A percentile compares a stretch with the other conserved stretches of the same genome.
Conservation (phyloP, 768 basidiomycete genomes). For the Gelatoporia subvermispora region DNA sequence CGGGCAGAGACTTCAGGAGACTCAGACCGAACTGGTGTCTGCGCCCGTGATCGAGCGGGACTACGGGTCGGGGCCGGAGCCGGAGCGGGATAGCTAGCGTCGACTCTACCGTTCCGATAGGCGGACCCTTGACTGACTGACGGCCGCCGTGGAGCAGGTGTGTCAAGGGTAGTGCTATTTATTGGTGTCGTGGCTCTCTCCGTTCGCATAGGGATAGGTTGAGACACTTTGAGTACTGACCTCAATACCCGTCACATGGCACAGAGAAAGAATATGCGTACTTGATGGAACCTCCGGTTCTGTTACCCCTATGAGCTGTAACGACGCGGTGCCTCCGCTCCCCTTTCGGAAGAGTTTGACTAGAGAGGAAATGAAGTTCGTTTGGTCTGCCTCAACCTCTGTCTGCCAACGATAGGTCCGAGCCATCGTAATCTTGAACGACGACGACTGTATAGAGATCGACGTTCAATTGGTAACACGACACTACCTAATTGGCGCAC, state of each 20-base stretch:
- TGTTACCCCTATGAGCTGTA: constrained; percentile 57
- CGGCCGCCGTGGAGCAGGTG: constrained; percentile 17
- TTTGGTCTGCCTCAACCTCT: constrained; percentile 69
- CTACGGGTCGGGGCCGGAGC: constrained; percentile 5
- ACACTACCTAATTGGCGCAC: neutral
- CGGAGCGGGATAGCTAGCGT: constrained; percentile 1
- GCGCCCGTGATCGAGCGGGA: constrained; percentile 7
- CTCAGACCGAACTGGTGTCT: constrained; percentile 13
- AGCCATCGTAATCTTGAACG: constrained; percentile 82
- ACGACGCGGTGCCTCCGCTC: constrained; percentile 32
- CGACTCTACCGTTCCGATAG: neutral
- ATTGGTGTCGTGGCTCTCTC: constrained; percentile 26
- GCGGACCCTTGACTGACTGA: constrained; percentile 3
- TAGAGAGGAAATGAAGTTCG: constrained; percentile 61
- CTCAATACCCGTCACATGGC: neutral
- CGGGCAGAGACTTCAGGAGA: constrained; percentile 13
- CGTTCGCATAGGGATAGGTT: constrained; percentile 16
- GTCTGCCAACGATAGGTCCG: constrained; percentile 90
- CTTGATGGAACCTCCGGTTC: constrained; percentile 34
- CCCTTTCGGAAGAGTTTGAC: constrained; percentile 51
- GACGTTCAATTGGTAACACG: neutral
- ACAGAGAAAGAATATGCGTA: constrained; percentile 19
- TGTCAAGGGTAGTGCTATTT: constrained; percentile 10
- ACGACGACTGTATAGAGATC: constrained; percentile 41
- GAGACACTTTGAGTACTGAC: constrained; percentile 6